Evolutionary conservation across 495 filamentous ascomycete genomes (phyloP), one percentile per base, ranked within the genome.

Genomic region (Hypoxylon crocopeplum): DNA sequence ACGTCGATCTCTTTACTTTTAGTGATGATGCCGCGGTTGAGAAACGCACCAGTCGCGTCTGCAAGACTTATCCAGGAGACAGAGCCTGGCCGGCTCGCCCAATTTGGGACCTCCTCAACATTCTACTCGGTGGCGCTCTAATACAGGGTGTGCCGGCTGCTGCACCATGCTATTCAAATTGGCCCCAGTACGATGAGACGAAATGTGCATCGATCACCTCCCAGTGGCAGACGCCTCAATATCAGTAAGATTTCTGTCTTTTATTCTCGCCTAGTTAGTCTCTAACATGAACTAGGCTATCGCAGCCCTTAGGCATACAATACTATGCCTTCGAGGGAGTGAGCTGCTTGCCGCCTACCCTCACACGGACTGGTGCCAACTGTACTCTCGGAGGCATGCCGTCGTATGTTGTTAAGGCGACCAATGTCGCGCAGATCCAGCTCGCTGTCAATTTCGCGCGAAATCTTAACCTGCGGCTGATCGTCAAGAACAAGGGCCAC

Each of bases 401-500:
- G 6, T 72, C 70, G 24, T 84, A 84, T 50, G 75, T 78, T 2
- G 75, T 59, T 71, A 58, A 34, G 68, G 78, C 22, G 13, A 75
- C 61, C 44, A 77, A 60, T 36, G 73, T 76, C 1, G 68, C 72
- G 8, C 78, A 88, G 49, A 70, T 86, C 24, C 78, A 80, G 49
- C 68, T 76, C 11, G 77, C 80, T 4, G 75, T 87, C 13, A 79
- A 80, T 58, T 86, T 85, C 69, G 84, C 84, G 10, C 73, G 76
- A 8, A 77, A 83, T 16, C 62, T 69, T 5, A 78, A 79, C 25
- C 59, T 87, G 17, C 76, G 84, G 32, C 67, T 88, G 15, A 77
- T 82, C 0, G 73, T 87, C 46, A 85, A 84, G 69, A 88, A 86
- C 56, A 90, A 86, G 0, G 86, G 87, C 21, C 86, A 90, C 56